Evolutionary conservation across 306 rosid species (phyloP), one percentile per base, ranked within the genome.

Genomic region (cucumber (Cucumis sativus)): DNA sequence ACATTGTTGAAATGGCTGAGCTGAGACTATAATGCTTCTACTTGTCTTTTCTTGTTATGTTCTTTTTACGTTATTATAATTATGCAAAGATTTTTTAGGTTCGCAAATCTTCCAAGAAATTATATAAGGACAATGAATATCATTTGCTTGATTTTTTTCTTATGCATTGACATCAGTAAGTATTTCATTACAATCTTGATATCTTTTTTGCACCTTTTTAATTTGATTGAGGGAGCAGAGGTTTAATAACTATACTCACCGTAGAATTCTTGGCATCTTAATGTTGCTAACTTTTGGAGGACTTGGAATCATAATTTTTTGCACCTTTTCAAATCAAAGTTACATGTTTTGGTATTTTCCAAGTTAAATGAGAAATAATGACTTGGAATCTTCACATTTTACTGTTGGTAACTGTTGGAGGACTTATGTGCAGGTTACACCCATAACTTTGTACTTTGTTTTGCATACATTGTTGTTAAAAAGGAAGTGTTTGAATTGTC

Each of bases 91-190:
- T 37, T 78, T 91, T 89, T 79, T 84, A 93, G 98, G 98, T 93
- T 72, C 98, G 92, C 74, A 91, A 96, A 86, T 93, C 93, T 77
- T 84, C 91, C 72, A 93, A 93, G 91, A 85, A 84, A 85, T 83
- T 93, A 87, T 84, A 80, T 78, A 97, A 93, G 86, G 98, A 93
- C 80, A 93, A 93, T 40, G 98, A 93, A 70, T 91, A 91, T 85
- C 96, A 18, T 65, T 65, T 37, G 3, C 25, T 37, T 65, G 0
- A 39, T 20, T 45, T 69, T 69, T 11, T 4, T 4, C 52, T 11
- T 47, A 45, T 8, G 51, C 51, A 8, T 45, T 2, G 51, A 14
- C 14, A 45, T 45, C 10, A 4, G 11, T 45, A 45, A 47, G 15
- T 47, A 47, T 47, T 47, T 47, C 52, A 47, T 47, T 11, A 47